Percentiles rank a stretch among this genome's conserved stretches.
These are phyloP conservation scores for Cronartium ribicola DNA, from an alignment of 1,284 basidiomycete species.

Conservation along the genomic window DNA sequence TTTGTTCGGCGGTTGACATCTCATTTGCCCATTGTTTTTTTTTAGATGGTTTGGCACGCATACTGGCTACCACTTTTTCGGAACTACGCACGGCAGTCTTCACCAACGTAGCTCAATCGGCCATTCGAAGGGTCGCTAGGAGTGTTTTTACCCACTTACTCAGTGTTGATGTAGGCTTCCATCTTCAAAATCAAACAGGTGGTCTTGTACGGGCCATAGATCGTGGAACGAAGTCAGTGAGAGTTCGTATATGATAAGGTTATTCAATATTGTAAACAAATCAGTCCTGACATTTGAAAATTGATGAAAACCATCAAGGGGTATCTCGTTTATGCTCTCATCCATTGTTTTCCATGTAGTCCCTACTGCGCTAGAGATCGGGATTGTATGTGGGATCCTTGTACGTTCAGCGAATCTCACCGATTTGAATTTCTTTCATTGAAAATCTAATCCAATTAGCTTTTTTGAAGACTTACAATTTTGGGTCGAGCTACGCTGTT, in stretches of 20 bases:
- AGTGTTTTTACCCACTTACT: slow-evolving; percentile 36
- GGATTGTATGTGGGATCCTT: slow-evolving; percentile 40
- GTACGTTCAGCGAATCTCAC: slow-evolving; percentile 10
- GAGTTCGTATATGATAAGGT: neutral
- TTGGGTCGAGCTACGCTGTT: slow-evolving; percentile 37
- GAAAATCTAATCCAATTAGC: neutral
- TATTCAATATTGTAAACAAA: neutral
- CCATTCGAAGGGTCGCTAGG: slow-evolving; percentile 39
- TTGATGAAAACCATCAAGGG: slow-evolving; percentile 1
- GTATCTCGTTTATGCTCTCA: slow-evolving; percentile 39
- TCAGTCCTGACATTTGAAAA: neutral
- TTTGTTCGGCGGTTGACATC: neutral
- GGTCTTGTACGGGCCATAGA: slow-evolving; percentile 39
- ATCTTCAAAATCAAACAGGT: slow-evolving; percentile 40
- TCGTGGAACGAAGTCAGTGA: slow-evolving; percentile 40
- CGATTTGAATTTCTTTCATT: neutral
- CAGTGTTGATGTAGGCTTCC: slow-evolving; percentile 38
- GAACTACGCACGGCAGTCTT: slow-evolving; percentile 41
- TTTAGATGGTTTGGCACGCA: slow-evolving; percentile 40
- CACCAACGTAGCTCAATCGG: slow-evolving; percentile 41
- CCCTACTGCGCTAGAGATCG: slow-evolving; percentile 40
- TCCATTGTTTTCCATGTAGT: slow-evolving; percentile 41
- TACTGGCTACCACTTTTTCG: slow-evolving; percentile 25
- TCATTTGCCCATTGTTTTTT: neutral
- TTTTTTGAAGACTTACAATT: slow-evolving; percentile 36